phyloP scores from a whole-genome alignment of 1,139 yeast genomes.

The Pichia sp. region DNA sequence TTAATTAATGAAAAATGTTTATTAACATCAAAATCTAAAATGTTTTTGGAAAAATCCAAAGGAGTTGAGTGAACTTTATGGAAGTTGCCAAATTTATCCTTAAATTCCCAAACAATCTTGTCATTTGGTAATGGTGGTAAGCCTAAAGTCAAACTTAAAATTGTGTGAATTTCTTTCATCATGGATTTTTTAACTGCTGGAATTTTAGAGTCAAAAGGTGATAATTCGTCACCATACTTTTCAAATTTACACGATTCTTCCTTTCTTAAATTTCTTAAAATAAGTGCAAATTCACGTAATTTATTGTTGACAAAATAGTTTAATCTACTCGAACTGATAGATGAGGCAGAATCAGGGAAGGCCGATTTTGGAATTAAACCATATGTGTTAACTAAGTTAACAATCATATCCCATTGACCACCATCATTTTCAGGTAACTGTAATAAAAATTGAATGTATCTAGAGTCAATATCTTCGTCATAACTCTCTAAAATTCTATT shows the following conservation, averaged over 20 bases:
- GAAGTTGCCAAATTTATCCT: conserved; percentile 49
- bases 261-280: conserved; percentile 41
- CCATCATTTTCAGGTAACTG: conserved; percentile 56
- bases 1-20: conserved; percentile 51
- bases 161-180: conserved; percentile 47
- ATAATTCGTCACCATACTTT: conserved; percentile 4
- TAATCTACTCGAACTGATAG: conserved; percentile 41
- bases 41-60: conserved; percentile 41
- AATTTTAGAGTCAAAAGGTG: conserved; percentile 13
- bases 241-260: conserved; percentile 24
- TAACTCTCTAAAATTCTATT: conserved; percentile 52
- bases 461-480: conserved; percentile 48
- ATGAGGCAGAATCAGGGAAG: conserved; percentile 57
- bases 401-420: conserved; percentile 70
- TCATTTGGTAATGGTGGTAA: conserved; percentile 56
- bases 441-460: conserved; percentile 44
- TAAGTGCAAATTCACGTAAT: conserved; percentile 53
- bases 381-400: conserved; percentile 53
- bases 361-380: conserved; percentile 56
- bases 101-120: conserved; percentile 52
- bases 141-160: conserved; percentile 52
- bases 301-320: conserved; percentile 51
- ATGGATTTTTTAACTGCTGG: conserved; percentile 39
- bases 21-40: conserved; percentile 41
- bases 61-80: conserved; percentile 46